These are phyloP conservation scores for Cruciata laevipes DNA, from an alignment of 257 asterid genomes.

Conservation along the genomic window DNA sequence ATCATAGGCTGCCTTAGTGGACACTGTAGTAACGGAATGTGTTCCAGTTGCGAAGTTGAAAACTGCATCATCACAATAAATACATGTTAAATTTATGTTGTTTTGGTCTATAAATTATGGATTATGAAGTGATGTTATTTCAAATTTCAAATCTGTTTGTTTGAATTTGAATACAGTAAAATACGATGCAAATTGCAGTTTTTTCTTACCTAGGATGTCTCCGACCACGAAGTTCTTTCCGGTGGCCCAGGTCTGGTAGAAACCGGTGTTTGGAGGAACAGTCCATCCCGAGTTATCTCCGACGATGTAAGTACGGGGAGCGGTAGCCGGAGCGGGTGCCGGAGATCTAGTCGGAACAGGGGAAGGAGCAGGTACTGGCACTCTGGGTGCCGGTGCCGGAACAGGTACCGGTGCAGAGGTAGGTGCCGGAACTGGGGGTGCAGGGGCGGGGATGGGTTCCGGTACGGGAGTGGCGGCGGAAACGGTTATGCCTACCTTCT, in stretches of 20 bases:
- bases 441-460: conserved; percentile 12
- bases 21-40: conserved; percentile 48
- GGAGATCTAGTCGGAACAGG: conserved; percentile 28
- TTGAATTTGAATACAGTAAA: no score
- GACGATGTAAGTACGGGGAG: conserved; percentile 32
- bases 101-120: no score
- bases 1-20: conserved; percentile 34
- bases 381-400: conserved; percentile 25
- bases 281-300: conserved; percentile 64
- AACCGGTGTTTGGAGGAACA: conserved; percentile 36
- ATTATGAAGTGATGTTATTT: no score
- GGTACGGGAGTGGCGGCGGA: conserved; percentile 26
- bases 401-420: conserved; percentile 26
- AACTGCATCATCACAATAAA: conserved; percentile 31
- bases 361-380: conserved; percentile 16
- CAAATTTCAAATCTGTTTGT: no score
- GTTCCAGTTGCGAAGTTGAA: conserved; percentile 53
- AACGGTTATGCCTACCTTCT: conserved; percentile 57
- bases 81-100: no score
- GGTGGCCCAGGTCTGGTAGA: conserved; percentile 56
- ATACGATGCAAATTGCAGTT: no score
- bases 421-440: conserved; percentile 24
- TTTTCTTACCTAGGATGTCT: conserved; percentile 45
- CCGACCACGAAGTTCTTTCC: conserved; percentile 48
- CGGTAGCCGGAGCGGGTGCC: conserved; percentile 30